Percentiles rank a stretch among this genome's conserved stretches.
phyloP scores from a whole-genome alignment of 2,329 filamentous ascomycete species.

The Apiospora saccharicola region DNA sequence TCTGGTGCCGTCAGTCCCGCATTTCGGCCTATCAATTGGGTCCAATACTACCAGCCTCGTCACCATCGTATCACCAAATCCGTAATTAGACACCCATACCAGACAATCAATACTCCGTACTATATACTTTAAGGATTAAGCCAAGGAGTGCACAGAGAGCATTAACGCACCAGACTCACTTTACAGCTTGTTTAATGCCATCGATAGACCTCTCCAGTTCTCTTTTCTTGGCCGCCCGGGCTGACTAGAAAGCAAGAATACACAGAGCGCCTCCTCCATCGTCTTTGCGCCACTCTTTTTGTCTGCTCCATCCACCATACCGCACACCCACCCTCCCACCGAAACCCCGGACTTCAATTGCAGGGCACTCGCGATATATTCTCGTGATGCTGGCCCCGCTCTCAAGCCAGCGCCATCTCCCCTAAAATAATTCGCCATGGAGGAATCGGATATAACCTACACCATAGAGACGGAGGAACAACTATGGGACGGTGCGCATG shows the following conservation, averaged over 20 bases:
- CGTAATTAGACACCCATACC: conserved; percentile 5
- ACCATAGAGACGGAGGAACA: conserved; percentile 81
- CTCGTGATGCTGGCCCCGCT: conserved; percentile 22
- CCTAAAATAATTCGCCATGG: conserved; percentile 49
- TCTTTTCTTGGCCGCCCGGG: too few relatives aligned
- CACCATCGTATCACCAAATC: conserved; percentile 10
- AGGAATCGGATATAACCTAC: conserved; percentile 72
- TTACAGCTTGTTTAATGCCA: background rate
- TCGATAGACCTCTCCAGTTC: too few relatives aligned
- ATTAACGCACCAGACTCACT: background rate
- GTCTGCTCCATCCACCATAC: background rate
- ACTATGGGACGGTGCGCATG: conserved; percentile 82
- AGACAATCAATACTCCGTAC: conserved; percentile 8
- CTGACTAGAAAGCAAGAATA: too few relatives aligned
- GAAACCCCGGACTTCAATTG: conserved; percentile 14
- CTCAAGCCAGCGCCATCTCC: background rate
- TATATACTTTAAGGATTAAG: background rate
- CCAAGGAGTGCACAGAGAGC: background rate
- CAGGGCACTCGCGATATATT: background rate
- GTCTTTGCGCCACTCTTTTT: conserved; percentile 12
- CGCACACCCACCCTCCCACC: background rate
- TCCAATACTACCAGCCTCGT: conserved; percentile 13
- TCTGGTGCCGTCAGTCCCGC: conserved; percentile 10
- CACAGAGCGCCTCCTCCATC: too few relatives aligned
- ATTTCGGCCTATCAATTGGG: conserved; percentile 8